Evolutionary conservation across 345 rosid species (phyloP), one percentile per base, ranked within the genome.

Genomic region (Gossypium thurberi): DNA sequence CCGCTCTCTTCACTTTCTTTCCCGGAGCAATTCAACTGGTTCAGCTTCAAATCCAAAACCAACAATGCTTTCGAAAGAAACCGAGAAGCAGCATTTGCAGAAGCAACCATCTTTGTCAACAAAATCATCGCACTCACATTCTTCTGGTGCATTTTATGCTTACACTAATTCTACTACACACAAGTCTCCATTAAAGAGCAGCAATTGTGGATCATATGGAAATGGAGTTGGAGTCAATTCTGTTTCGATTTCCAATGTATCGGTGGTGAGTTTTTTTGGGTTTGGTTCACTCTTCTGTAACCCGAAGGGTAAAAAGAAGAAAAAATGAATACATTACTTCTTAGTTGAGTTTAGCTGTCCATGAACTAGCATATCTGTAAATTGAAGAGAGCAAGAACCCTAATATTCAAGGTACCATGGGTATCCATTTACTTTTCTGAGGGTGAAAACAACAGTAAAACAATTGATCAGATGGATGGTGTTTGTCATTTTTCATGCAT

Each of bases 11-110:
- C 88, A 86, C 52, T 90, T 94, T 75, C 90, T 91, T 33, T 80
- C 97, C 17, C 77, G 98, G 53, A 94, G 97, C 78, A 83, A 91
- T 75, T 94, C 98, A 42, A 94, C 98, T n/a, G 95, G 97, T 58
- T 91, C 95, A 8, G 84, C 85, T 52, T 90, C 82, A 48, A 86
- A 80, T 76, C 92, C 87, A 15, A 89, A 83, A 66, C 84, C 65
- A 60, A 14, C 82, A 58, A 46, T 78, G 48, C 55, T 46, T 1
- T 46, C 78, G 28, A 88, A 90, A 78, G 84, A 86, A 74, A 72
- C 75, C 9, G 85, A 80, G 33, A 79, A 81, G 53, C 90, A 79
- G 56, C 74, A 71, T 73, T 77, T 87, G 76, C 87, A 78, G 58
- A 88, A 87, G 78, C 88, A 83, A 40, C 79, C 78, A 11, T 86